Evolutionary conservation across 2,329 filamentous ascomycete genomes (phyloP).

Genomic region (Aspergillus sp.): DNA sequence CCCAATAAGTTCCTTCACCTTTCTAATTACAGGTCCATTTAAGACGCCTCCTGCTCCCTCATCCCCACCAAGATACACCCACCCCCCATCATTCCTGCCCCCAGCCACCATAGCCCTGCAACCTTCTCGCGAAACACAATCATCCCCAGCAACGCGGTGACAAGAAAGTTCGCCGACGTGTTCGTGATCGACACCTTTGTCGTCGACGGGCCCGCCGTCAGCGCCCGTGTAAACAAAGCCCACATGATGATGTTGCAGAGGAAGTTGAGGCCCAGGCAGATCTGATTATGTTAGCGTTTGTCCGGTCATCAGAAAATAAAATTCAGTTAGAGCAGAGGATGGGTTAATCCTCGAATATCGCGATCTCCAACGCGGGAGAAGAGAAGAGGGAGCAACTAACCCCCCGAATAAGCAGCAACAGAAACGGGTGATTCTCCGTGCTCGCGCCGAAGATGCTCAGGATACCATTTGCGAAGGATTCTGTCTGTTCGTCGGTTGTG

Average conservation of each 20-base stretch:
- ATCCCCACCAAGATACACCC: conserved; percentile 67
- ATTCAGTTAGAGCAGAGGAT: background rate
- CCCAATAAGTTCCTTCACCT: too few relatives aligned
- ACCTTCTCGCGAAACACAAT: conserved; percentile 62
- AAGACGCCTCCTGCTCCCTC: conserved; percentile 46
- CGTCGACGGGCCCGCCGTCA: conserved; percentile 64
- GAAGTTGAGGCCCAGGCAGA: conserved; percentile 65
- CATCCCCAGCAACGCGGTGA: conserved; percentile 63
- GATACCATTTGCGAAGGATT: conserved; percentile 54
- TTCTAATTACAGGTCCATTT: background rate
- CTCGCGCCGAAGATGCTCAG: conserved; percentile 50
- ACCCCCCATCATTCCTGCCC: conserved; percentile 62
- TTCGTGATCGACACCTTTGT: conserved; percentile 68
- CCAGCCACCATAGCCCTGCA: conserved; percentile 64
- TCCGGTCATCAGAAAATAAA: background rate
- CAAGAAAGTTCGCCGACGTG: conserved; percentile 66
- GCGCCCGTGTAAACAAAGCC: conserved; percentile 66
- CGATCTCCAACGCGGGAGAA: too few relatives aligned
- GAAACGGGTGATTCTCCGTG: conserved; percentile 38
- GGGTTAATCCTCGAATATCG: background rate
- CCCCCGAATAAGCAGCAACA: conserved; percentile 57
- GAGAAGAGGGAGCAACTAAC: conserved; percentile 46
- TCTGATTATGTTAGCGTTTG: conserved; percentile 37
- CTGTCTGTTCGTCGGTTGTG: conserved; percentile 65
- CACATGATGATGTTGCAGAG: conserved; percentile 68